Conservation (phyloP, 2,329 filamentous ascomycete species). For the Fusarium solani-melongenae region DNA sequence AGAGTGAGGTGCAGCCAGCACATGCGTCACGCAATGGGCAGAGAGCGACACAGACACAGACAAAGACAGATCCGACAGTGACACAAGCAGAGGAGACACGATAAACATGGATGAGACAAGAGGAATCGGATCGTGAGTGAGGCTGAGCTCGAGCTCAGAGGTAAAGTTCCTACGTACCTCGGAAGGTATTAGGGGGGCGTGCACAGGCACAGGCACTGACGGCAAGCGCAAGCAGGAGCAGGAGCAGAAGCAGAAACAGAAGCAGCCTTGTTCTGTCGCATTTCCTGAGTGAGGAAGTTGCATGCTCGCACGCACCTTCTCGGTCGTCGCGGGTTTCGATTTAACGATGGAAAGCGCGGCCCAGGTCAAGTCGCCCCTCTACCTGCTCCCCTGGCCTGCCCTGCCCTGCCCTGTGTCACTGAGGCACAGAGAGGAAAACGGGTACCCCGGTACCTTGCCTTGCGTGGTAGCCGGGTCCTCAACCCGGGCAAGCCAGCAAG, state of each 20-base stretch:
- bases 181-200: not conserved
- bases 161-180: not conserved
- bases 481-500: not conserved
- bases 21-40: conserved; percentile 14
- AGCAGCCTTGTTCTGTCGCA: conserved; percentile 20
- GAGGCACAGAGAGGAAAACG: conserved; percentile 5
- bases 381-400: conserved; percentile 4
- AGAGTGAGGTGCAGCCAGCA: not conserved
- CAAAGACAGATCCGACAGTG: not conserved
- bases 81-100: not conserved
- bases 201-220: not conserved
- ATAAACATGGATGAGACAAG: conserved; percentile 11
- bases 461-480: conserved; percentile 3
- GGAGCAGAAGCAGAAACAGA: too few relatives aligned
- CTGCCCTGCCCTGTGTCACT: conserved; percentile 8
- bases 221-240: conserved; percentile 7
- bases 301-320: conserved; percentile 30
- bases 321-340: conserved; percentile 31
- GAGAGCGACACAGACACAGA: not conserved
- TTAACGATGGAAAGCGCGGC: conserved; percentile 40
- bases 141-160: conserved; percentile 12
- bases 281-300: conserved; percentile 31
- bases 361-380: conserved; percentile 7
- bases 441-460: conserved; percentile 11
- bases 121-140: conserved; percentile 29